Evolutionary conservation across 2,329 filamentous ascomycete species (phyloP), one percentile per base, ranked within the genome.

Genomic region (Venturia nashicola): DNA sequence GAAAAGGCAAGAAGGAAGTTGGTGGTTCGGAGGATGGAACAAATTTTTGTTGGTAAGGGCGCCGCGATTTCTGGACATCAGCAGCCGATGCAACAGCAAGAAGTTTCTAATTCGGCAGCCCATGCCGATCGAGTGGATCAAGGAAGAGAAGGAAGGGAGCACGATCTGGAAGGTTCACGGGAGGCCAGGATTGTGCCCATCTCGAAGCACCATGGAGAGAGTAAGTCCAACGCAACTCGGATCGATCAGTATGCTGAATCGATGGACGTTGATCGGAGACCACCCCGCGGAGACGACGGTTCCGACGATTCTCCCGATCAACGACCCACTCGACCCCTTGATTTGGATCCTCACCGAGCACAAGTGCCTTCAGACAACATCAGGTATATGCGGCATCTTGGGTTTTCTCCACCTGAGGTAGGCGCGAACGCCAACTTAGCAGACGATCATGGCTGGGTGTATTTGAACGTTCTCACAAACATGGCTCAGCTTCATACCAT

Each of bases 401-500:
- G 88, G 12, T 79, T 90, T 67, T 79, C 83, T 0, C 84, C 85
- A 0, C 84, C 85, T 0, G 80, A 87, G 59, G 76, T 76, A 11
- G 75, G 77, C 2, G 76, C 77, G 18, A 77, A 75, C 20, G 69
- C 76, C 1, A 80, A 85, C 61, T 82, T 85, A 12, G 79, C 82
- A 16, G 80, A 85, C 0, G 86, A 87, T 63, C 85, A 91, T 34
- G 89, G 89, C 5, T 94, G 90, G 90, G 85, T 93, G 0, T 93
- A 92, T 69, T 76, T 94, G 7, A 94, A 94, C 68, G 76, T 95
- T 0, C 79, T 95, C 1, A 86, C 87, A 71, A 91, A 88, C 70
- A 82, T 95, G 78, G 90, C 91, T 0, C 90, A 95, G 74, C 77
- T 95, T 20, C 90, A 95, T 69, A 93, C 91, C 0, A 81, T 94